Base-by-base conservation (phyloP, 257 asterid genomes). In the Przewalskia tangutica region DNA sequence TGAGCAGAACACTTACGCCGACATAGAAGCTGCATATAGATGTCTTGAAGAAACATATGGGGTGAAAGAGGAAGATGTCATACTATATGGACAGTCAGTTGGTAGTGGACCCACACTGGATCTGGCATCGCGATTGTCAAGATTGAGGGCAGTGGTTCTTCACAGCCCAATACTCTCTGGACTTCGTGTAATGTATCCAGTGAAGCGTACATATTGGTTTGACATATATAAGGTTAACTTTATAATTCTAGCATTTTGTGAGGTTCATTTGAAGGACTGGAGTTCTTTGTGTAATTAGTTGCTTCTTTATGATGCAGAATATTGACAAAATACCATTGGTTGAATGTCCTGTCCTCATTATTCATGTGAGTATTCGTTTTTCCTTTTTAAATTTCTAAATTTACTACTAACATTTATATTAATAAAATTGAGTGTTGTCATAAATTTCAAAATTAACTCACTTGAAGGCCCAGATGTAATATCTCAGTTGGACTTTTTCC, bases 101-200 rank as follows among this genome's bases (percentile, higher is more conserved):
- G 98, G 98, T 81, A 95, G 98, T 79, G 98, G 98, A 58, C 99
- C 99, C 79, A 93, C 98, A 20, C 85, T 91, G 91, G 98, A 95
- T 83, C 84, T 95, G 90, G 97, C 97, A 3, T 92, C 98, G 77
- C 96, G 93, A 83, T 90, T 90, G 79, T 80, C 93, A 65, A 90
- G 89, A 83, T 90, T 95, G 88, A 90, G 98, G 87, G 98, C 97
- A 18, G 97, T 93, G 80, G 98, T 95, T 89, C 97, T 95, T 88
- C 98, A 95, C 89, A 95, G 98, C 84, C 97, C 98, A 17, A 92
- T 95, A 88, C 85, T 91, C 77, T 95, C 98, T 46, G 98, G 98
- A 82, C 91, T 95, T 55, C 93, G 98, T 77, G 98, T 93, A 82
- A 92, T 95, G 98, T 95, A 95, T 87, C 98, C 97, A 42, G 97